These are phyloP conservation scores for Chrysoporthe cubensis DNA, from an alignment of 2,329 filamentous ascomycete genomes.

Conservation along the genomic window DNA sequence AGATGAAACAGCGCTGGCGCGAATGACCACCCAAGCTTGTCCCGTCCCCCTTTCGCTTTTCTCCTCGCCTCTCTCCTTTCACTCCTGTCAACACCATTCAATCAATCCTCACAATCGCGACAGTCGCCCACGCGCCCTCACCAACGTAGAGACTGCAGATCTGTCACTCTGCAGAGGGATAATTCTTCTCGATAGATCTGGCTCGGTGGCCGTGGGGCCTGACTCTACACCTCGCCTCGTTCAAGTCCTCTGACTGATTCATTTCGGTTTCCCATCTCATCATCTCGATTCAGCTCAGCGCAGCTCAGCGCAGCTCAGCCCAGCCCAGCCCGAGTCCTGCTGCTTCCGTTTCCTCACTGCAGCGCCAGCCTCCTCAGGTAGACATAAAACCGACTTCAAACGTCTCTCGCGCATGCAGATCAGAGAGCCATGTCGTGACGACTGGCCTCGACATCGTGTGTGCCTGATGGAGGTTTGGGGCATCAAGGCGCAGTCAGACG, in stretches of 20 bases:
- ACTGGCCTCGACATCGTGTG: slow-evolving; percentile 24
- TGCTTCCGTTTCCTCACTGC: slow-evolving; percentile 17
- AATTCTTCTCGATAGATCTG: slow-evolving; percentile 16
- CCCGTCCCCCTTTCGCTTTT: slow-evolving; percentile 14
- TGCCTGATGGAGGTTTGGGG: slow-evolving; percentile 29
- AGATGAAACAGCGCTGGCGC: slow-evolving; percentile 9
- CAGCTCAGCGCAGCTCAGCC: slow-evolving; percentile 12
- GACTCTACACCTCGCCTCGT: slow-evolving; percentile 13
- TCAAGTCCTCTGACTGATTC: slow-evolving; percentile 24
- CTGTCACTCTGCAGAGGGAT: slow-evolving; percentile 13
- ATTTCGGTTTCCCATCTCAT: neutral
- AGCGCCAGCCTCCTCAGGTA: slow-evolving; percentile 25
- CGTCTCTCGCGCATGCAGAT: slow-evolving; percentile 19
- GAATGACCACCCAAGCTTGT: slow-evolving; percentile 11
- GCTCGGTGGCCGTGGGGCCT: slow-evolving; percentile 7
- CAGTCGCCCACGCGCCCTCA: slow-evolving; percentile 7
- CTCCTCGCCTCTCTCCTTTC: slow-evolving; percentile 7
- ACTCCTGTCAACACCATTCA: slow-evolving; percentile 5
- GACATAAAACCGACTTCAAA: slow-evolving; percentile 23
- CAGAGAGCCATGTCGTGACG: slow-evolving; percentile 26
- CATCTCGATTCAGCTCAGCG: slow-evolving; percentile 10
- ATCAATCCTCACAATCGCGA: slow-evolving; percentile 1
- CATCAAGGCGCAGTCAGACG: slow-evolving; percentile 23
- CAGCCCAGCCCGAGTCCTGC: slow-evolving; percentile 5
- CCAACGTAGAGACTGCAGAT: slow-evolving; percentile 19